Base-by-base conservation (phyloP, 1,284 basidiomycete species). In the Cutaneotrichosporon cyanovorans region DNA sequence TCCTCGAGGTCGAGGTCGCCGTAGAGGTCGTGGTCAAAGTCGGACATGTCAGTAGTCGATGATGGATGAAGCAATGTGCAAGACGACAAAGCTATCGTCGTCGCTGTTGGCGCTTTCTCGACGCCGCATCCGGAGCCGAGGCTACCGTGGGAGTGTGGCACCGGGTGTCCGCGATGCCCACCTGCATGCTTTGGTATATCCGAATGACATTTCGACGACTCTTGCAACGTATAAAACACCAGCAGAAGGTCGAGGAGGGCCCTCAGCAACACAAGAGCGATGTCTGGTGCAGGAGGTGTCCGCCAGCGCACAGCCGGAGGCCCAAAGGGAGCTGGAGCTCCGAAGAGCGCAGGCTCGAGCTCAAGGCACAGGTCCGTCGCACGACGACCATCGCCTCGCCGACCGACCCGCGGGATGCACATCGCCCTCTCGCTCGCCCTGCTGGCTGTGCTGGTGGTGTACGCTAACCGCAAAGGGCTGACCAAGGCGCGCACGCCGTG, bases 1-100 rank as follows among this genome's bases (percentile, higher is more conserved):
- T 67, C 66, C 56, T 61, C 66, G 40, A 64, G 55, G 54, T 66
- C 62, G 57, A 55, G 42, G 36, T 63, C 63, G 35, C 63, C 61
- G 51, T 64, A 63, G 18, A 63, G 55, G 47, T 61, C 60, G 46
- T 69, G 62, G 52, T 65, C 60, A 47, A 58, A 61, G 52, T 63
- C 60, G 33, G 67, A 58, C 67, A 69, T 68, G 14, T 21, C 45
- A 25, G 39, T 14, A 21, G 18, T 18, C 14, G 25, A 33, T 22
- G 18, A 23, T 16, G 25, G 18, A 19, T 28, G 25, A 28, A 28
- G 25, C 12, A 12, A 28, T 28, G 25, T 7, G 8, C 8, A 12
- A 28, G 25, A 28, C n/a, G n/a, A n/a, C n/a, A n/a, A n/a, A n/a
- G n/a, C n/a, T n/a, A n/a, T n/a, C n/a, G n/a, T n/a, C n/a, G n/a